Evolutionary conservation across 768 basidiomycete species (phyloP).

Genomic region (Rhizopogon rudus): DNA sequence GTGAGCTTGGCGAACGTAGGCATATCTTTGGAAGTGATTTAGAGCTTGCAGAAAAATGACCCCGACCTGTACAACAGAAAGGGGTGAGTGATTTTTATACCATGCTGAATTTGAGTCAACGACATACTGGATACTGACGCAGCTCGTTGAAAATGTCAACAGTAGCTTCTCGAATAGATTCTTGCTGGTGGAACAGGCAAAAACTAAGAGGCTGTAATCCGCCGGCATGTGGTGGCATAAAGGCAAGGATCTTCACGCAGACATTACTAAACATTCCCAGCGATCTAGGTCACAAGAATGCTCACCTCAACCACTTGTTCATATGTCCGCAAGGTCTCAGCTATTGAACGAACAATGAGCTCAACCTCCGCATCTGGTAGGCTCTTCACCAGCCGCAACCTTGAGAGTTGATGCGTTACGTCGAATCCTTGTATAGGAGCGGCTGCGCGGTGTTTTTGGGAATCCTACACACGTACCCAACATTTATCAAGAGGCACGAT

Average conservation of each 20-base stretch:
- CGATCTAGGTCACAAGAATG: neutral
- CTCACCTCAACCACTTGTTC: conserved; percentile 87
- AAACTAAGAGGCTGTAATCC: conserved; percentile 86
- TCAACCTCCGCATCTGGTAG: conserved; percentile 71
- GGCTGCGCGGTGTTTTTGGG: conserved; percentile 45
- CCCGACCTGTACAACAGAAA: conserved; percentile 53
- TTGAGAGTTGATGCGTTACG: conserved; percentile 77
- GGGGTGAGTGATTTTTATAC: neutral
- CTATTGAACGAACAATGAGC: conserved; percentile 69
- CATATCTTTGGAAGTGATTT: conserved; percentile 87
- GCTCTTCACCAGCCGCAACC: conserved; percentile 69
- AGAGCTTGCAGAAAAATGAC: conserved; percentile 70
- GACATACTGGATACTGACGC: conserved; percentile 66
- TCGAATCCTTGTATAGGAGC: conserved; percentile 78
- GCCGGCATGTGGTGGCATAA: conserved; percentile 68
- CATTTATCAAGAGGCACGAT: neutral
- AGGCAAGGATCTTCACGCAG: conserved; percentile 65
- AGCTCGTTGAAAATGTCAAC: conserved; percentile 83
- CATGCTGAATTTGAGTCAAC: neutral
- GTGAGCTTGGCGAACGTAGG: conserved; percentile 80
- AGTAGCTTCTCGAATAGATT: conserved; percentile 69
- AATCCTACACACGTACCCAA: conserved; percentile 48
- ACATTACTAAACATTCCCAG: neutral
- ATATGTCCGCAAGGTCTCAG: conserved; percentile 69
- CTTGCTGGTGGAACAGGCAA: conserved; percentile 85